Conservation (phyloP, 495 filamentous ascomycete species). For the Ramalina intermedia region DNA sequence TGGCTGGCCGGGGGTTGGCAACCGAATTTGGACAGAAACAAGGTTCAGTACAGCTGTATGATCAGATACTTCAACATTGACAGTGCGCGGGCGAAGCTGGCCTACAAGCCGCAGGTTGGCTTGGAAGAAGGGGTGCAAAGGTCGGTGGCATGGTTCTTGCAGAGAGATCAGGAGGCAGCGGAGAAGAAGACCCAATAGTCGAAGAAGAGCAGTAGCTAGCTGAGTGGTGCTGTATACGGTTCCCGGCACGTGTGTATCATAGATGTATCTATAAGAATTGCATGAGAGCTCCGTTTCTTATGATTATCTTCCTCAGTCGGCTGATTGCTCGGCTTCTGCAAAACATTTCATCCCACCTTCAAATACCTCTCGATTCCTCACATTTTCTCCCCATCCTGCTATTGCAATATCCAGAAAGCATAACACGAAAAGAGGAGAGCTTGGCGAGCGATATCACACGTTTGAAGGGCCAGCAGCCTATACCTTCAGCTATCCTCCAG, state of each 20-base stretch:
- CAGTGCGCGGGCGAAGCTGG: constrained; percentile 55
- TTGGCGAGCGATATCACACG: too few species aligned
- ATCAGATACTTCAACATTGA: constrained; percentile 31
- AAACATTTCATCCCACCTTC: too few species aligned
- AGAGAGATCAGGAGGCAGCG: constrained; percentile 23
- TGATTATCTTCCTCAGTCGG: not conserved
- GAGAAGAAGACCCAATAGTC: constrained; percentile 8
- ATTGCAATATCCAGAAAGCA: too few species aligned
- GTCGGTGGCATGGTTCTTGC: constrained; percentile 50
- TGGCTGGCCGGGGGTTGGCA: constrained; percentile 49
- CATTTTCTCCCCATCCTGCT: too few species aligned
- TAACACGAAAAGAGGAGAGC: too few species aligned
- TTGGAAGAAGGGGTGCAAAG: constrained; percentile 52
- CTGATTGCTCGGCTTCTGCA: too few species aligned
- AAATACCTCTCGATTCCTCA: not conserved
- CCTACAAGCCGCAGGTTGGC: constrained; percentile 47
- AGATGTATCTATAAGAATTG: not conserved
- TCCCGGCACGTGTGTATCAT: not conserved
- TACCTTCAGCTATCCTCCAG: not conserved
- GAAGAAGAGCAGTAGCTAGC: too few species aligned
- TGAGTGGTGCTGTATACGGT: not conserved
- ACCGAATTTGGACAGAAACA: constrained; percentile 58
- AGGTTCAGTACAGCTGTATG: constrained; percentile 47
- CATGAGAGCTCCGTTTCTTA: not conserved
- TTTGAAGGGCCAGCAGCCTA: too few species aligned